phyloP scores from a whole-genome alignment of 805 yeast species.

The Middelhovenomyces tepae region DNA sequence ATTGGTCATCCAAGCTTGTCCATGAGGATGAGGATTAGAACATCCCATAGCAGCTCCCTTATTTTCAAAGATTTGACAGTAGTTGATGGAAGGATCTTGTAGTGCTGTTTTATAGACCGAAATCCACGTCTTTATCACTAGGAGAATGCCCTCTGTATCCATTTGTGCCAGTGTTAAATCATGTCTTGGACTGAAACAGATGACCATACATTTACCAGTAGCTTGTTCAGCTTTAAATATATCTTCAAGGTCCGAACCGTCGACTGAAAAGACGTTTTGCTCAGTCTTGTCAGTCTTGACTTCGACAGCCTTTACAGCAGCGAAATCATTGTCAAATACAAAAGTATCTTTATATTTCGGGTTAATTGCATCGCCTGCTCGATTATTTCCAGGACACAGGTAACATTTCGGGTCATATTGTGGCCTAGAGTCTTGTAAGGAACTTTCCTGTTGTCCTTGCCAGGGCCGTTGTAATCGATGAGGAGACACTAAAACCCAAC shows the following conservation, averaged over 20 bases:
- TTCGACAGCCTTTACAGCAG: slow-evolving; percentile 46
- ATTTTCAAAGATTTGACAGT: slow-evolving; percentile 67
- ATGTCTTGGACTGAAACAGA: slow-evolving; percentile 66
- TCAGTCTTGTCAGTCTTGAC: slow-evolving; percentile 9
- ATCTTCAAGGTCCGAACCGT: slow-evolving; percentile 31
- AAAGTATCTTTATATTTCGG: slow-evolving; percentile 51
- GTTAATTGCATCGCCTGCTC: slow-evolving; percentile 54
- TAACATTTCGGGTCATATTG: slow-evolving; percentile 57
- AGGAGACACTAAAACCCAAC: slow-evolving; percentile 67
- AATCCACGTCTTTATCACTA: slow-evolving; percentile 57
- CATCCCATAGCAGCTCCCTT: slow-evolving; percentile 79
- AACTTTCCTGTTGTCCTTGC: slow-evolving; percentile 64
- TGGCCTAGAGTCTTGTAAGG: slow-evolving; percentile 36
- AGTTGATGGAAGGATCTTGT: slow-evolving; percentile 33
- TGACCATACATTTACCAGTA: slow-evolving; percentile 59
- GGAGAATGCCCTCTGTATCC: slow-evolving; percentile 34
- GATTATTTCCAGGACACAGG: slow-evolving; percentile 60
- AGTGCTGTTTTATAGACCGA: slow-evolving; percentile 39
- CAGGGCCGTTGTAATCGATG: slow-evolving; percentile 74
- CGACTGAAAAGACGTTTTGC: slow-evolving; percentile 13
- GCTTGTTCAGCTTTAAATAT: slow-evolving; percentile 51
- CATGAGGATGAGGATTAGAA: slow-evolving; percentile 75
- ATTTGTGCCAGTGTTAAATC: slow-evolving; percentile 57
- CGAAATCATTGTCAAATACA: slow-evolving; percentile 58
- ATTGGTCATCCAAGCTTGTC: slow-evolving; percentile 72